Evolutionary conservation across 2,329 filamentous ascomycete genomes (phyloP), one percentile per base, ranked within the genome.

Genomic region (Exophiala sideris): DNA sequence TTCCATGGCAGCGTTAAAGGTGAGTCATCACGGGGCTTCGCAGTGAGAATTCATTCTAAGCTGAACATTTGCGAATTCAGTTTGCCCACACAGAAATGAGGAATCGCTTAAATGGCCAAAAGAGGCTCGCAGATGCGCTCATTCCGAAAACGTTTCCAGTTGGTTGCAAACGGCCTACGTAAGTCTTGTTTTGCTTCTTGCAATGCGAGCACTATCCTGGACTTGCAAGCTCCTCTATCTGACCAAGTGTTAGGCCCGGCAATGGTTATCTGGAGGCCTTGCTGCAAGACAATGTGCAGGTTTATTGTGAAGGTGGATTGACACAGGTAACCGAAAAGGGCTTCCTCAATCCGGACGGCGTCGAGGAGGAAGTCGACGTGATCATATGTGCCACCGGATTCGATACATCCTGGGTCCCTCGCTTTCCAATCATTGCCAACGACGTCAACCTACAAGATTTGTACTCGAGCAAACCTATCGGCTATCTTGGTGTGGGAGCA

Each of bases 391-490:
- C 24, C 2, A 29, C 24, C 24, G 24, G 24, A 2, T 29, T 29
- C 24, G 24, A 29, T 3, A 29, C 24, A 53, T 51, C 55, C 20
- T 56, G 32, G 33, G 40, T 33, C 18, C 56, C 56, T 3, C 52
- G 45, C 1, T 48, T 52, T 21, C 52, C 52, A 6, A 21, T 56
- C 12, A 41, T 52, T 2, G 48, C 32, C 4, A 40, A 40, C 8
- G 55, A 45, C 8, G 32, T 21, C 20, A 50, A 56, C 35, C 45
- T 52, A 7, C 44, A 48, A 7, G 44, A 48, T 20, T 20, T 49
- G 5, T 53, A 67, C 67, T 14, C 21, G 7, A 20, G 20, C 14
- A 47, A 32, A n/a, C 61, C 67, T 0, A 52, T 63, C 56, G 55
- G 0, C 53, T 65, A 50, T 42, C 55, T 48, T 52, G 54, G 10